These are phyloP conservation scores for Stemphylium beticola DNA, from an alignment of 2,329 filamentous ascomycete genomes.

Conservation along the genomic window DNA sequence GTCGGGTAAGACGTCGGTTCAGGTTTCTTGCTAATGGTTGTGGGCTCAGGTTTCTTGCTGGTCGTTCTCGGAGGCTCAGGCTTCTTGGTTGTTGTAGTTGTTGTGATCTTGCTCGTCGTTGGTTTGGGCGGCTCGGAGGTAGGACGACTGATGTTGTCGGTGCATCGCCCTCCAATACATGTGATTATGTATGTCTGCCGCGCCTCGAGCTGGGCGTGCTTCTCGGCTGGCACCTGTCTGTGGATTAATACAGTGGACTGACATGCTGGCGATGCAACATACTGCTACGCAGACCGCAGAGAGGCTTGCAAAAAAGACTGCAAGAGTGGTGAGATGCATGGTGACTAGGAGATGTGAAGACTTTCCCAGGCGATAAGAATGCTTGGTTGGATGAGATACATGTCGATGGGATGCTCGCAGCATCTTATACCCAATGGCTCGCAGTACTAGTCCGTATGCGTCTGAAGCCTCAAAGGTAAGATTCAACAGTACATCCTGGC, in stretches of 20 bases:
- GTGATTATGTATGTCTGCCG: conserved; percentile 39
- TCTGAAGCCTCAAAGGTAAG: neutral
- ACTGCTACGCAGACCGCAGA: conserved; percentile 29
- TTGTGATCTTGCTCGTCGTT: conserved; percentile 13
- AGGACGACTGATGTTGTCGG: conserved; percentile 16
- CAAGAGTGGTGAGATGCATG: conserved; percentile 27
- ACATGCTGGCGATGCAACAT: neutral
- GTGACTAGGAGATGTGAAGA: conserved; percentile 1
- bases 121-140: conserved; percentile 13
- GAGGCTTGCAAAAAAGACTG: conserved; percentile 21
- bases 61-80: conserved; percentile 4
- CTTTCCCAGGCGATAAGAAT: neutral
- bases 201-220: conserved; percentile 18
- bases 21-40: conserved; percentile 1
- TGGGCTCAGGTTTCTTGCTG: neutral
- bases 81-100: conserved; percentile 6
- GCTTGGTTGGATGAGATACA: neutral
- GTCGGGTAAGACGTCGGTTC: conserved; percentile 5
- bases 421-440: conserved; percentile 15
- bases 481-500: neutral
- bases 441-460: neutral
- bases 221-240: conserved; percentile 25
- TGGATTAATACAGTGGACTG: neutral
- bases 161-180: conserved; percentile 27
- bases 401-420: neutral